phyloP scores from a whole-genome alignment of 164 flowering plant species.

The Vitis rotundifolia region DNA sequence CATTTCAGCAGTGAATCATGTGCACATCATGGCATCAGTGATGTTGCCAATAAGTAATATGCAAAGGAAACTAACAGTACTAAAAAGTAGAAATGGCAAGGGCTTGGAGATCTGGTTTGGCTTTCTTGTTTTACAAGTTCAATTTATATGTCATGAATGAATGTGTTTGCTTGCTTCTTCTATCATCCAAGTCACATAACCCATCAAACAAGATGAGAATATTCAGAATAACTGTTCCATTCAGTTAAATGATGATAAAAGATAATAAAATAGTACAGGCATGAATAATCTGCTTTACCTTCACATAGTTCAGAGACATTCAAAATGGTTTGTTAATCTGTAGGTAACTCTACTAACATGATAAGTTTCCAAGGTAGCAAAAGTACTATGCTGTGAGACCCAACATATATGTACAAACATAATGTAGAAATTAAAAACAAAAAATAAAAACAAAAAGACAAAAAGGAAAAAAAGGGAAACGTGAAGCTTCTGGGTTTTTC shows the following conservation, averaged over 20 bases:
- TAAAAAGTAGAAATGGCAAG: too few relatives aligned
- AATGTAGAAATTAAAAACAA: background rate
- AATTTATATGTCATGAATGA: too few relatives aligned
- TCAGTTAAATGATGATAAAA: background rate
- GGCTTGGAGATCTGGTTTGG: too few relatives aligned
- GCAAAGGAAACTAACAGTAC: too few relatives aligned
- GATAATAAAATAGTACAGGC: background rate
- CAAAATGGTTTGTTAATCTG: background rate
- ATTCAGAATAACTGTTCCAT: background rate
- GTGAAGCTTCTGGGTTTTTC: background rate
- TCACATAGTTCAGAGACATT: background rate
- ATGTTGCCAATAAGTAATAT: too few relatives aligned
- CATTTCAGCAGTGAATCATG: too few relatives aligned
- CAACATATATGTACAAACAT: constrained; percentile 19
- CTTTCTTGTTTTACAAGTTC: too few relatives aligned
- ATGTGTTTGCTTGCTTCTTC: too few relatives aligned
- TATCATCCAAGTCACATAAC: background rate
- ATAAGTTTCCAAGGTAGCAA: background rate
- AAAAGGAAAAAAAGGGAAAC: background rate
- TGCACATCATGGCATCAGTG: too few relatives aligned
- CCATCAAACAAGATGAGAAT: background rate
- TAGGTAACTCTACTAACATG: background rate
- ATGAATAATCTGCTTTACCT: background rate
- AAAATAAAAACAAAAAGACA: background rate
- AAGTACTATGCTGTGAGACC: background rate